Percentiles rank a stretch among this genome's conserved stretches.
Conservation (phyloP, 768 basidiomycete species). For the Bullera alba region DNA sequence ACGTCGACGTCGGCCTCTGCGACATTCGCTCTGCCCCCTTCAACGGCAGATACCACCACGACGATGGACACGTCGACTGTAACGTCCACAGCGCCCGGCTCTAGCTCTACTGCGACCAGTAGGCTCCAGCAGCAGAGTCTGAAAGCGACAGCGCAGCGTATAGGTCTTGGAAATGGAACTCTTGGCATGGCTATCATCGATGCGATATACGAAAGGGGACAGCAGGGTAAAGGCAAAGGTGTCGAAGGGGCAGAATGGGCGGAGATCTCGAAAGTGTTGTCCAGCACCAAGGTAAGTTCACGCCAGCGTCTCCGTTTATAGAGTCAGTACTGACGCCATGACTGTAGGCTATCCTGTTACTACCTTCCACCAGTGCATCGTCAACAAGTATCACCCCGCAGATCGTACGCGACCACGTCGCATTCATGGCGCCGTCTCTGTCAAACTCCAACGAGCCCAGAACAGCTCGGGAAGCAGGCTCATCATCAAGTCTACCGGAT, state of each 20-base stretch:
- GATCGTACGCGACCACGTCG: conserved; percentile 75
- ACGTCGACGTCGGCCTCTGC: conserved; percentile 36
- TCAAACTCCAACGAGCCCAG: no score
- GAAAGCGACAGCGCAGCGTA: conserved; percentile 45
- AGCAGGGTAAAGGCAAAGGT: conserved; percentile 19
- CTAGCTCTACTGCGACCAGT: conserved; percentile 23
- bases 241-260: conserved; percentile 40
- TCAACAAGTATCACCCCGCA: conserved; percentile 61
- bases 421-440: conserved; percentile 60
- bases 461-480: no score
- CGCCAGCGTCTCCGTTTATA: neutral
- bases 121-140: conserved; percentile 44
- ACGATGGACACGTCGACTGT: neutral
- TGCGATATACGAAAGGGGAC: conserved; percentile 42
- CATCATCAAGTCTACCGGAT: conserved; percentile 12
- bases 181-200: conserved; percentile 47
- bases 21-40: conserved; percentile 29
- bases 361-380: conserved; percentile 59
- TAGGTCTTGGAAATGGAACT: conserved; percentile 42
- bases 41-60: conserved; percentile 4
- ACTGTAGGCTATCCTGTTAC: conserved; percentile 65
- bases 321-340: neutral
- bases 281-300: conserved; percentile 33
- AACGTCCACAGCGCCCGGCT: neutral
- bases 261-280: conserved; percentile 34